Conservation (phyloP, 805 yeast genomes). For the Wickerhamomyces ciferrii region DNA sequence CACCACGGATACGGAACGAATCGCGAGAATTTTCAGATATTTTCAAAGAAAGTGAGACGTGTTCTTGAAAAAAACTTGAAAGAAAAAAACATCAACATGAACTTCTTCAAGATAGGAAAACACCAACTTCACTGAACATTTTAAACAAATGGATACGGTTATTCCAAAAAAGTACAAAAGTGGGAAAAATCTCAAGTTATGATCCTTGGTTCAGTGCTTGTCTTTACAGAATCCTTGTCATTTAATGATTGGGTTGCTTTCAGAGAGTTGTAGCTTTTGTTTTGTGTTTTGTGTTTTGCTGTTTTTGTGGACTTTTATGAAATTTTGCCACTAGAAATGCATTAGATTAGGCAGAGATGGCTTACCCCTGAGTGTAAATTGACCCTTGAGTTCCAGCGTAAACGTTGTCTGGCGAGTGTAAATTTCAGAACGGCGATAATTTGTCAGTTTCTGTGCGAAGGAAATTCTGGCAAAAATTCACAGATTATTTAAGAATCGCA, state of each 20-base stretch:
- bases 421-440: not conserved
- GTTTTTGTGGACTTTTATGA: not conserved
- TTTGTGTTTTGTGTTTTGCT: not conserved
- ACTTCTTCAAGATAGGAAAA: too few species aligned
- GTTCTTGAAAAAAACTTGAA: not conserved
- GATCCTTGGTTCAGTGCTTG: too few species aligned
- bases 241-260: not conserved
- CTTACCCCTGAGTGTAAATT: not conserved
- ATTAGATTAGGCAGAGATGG: not conserved
- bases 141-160: too few species aligned
- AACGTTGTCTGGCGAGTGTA: not conserved
- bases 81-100: too few species aligned
- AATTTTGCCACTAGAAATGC: not conserved
- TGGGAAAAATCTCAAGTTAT: too few species aligned
- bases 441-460: not conserved
- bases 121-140: too few species aligned
- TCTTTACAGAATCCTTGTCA: too few species aligned
- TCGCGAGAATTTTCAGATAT: not conserved
- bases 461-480: not conserved
- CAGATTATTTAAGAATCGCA: constrained; percentile 5
- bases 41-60: not conserved
- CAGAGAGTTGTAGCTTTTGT: not conserved
- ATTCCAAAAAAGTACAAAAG: too few species aligned
- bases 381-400: not conserved
- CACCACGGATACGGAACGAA: not conserved